Base-by-base conservation (phyloP, 2,329 filamentous ascomycete genomes). In the Monascus ruber region DNA sequence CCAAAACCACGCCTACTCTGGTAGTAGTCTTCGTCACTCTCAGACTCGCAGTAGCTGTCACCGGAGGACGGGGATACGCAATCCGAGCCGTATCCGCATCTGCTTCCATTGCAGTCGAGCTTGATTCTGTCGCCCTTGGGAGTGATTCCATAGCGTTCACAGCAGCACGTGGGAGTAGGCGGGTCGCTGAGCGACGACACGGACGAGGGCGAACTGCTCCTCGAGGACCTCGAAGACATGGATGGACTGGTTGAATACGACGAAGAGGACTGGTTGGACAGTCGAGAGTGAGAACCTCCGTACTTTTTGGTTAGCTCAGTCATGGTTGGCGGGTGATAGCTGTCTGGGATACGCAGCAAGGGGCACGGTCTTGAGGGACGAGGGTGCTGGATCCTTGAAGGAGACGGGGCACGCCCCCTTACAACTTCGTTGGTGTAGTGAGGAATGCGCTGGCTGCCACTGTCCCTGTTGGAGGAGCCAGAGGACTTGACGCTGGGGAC, bases 121-220 rank as follows among this genome's bases (percentile, higher is more conserved):
- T 89, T 91, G 75, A 96, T 83, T 56, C 88, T 81, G 65, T 93
- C 83, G 59, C 88, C 87, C 64, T 82, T 81, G 68, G 87, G 84
- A 48, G 88, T 95, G 72, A 96, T 94, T 54, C 88, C 89, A 71
- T 91, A 95, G 69, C 88, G 85, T 66, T 95, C 86, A 70, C 89
- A 96, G 48, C 82, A 87, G 78, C 91, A 96, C 62, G 74, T 76
- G 56, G 64, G 64, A 37, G 63, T 60, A 43, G 68, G 69, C 44
- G 67, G 70, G 53, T 79, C 73, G 48, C 75, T 81, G 67, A 78
- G 79, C 56, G 83, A 83, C 38, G 83, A 86, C 38, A 70, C 51
- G 38, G 68, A 71, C 10, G 65, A 70, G 17, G 71, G 71, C 28
- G 71, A 73, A 36, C 66, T 70, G 43, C 60, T 66, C 65, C 73